phyloP scores from a whole-genome alignment of 2,329 filamentous ascomycete genomes.

The Sordariomycetes sp. region DNA sequence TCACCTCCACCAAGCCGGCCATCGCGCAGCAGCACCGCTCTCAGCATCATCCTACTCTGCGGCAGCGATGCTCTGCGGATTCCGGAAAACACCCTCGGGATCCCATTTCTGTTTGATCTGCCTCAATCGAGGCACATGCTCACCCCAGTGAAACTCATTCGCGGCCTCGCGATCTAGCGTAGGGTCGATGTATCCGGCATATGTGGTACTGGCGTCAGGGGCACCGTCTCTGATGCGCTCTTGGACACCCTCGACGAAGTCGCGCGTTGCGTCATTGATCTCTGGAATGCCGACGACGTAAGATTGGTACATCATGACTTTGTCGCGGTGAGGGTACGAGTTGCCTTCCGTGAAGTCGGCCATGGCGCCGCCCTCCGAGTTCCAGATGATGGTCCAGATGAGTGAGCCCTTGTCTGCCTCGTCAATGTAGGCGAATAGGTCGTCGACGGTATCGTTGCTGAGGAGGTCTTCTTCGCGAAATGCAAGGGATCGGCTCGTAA shows the following conservation, averaged over 20 bases:
- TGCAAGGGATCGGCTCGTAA: constrained; percentile 49
- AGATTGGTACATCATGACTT: constrained; percentile 53
- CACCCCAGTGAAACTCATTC: constrained; percentile 45
- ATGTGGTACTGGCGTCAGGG: constrained; percentile 36
- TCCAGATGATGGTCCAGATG: constrained; percentile 54
- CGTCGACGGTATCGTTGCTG: constrained; percentile 29
- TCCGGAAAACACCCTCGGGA: constrained; percentile 44
- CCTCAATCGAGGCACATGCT: constrained; percentile 36
- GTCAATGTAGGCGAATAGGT: constrained; percentile 46
- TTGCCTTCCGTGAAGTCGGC: constrained; percentile 47
- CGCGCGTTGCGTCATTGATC: constrained; percentile 33
- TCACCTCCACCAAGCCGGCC: no score
- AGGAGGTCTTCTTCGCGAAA: constrained; percentile 41
- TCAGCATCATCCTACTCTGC: constrained; percentile 4
- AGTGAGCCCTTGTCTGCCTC: constrained; percentile 36
- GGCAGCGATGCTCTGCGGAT: constrained; percentile 46
- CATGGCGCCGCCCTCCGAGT: constrained; percentile 51
- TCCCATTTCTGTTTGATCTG: constrained; percentile 43
- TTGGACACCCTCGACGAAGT: constrained; percentile 44
- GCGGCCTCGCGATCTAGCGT: constrained; percentile 28
- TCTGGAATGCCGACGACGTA: constrained; percentile 44
- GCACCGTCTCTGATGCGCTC: constrained; percentile 26
- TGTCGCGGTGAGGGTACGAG: constrained; percentile 55
- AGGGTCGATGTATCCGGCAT: constrained; percentile 55
- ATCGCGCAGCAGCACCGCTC: neutral